phyloP scores from a whole-genome alignment of 805 yeast genomes.

The Ogataea thermomethanolica region DNA sequence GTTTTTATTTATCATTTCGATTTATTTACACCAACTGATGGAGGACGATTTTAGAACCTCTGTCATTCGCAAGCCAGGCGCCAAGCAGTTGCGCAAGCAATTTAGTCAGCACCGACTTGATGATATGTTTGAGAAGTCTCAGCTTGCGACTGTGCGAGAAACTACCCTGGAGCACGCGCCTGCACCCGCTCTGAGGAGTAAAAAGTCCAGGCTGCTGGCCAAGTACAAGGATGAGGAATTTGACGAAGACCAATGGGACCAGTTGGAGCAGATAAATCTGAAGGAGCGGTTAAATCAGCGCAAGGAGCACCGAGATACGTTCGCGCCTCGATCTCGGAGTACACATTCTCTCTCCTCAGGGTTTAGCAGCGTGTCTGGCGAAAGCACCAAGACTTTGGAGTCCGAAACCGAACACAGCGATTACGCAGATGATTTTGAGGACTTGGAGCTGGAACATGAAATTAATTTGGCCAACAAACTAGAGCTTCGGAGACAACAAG shows the following conservation, averaged over 20 bases:
- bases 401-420: conserved; percentile 34
- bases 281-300: conserved; percentile 8
- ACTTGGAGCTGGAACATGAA: conserved; percentile 9
- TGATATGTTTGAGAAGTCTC: conserved; percentile 16
- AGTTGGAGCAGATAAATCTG: conserved; percentile 19
- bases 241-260: conserved; percentile 19
- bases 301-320: conserved; percentile 7
- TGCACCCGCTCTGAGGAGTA: conserved; percentile 6
- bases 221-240: conserved; percentile 19
- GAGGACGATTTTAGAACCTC: conserved; percentile 17
- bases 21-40: not conserved
- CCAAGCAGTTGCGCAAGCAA: conserved; percentile 11
- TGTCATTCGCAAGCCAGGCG: conserved; percentile 18
- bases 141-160: conserved; percentile 27
- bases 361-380: conserved; percentile 18
- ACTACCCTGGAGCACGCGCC: conserved; percentile 15
- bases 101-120: conserved; percentile 15
- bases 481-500: conserved; percentile 16
- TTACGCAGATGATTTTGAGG: conserved; percentile 29
- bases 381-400: conserved; percentile 22
- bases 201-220: conserved; percentile 10
- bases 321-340: conserved; percentile 21
- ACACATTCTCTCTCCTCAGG: conserved; percentile 25
- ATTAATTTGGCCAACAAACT: conserved; percentile 18
- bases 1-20: not conserved